Base-by-base conservation (phyloP, 495 filamentous ascomycete genomes). In the Umbilicaria muhlenbergii region DNA sequence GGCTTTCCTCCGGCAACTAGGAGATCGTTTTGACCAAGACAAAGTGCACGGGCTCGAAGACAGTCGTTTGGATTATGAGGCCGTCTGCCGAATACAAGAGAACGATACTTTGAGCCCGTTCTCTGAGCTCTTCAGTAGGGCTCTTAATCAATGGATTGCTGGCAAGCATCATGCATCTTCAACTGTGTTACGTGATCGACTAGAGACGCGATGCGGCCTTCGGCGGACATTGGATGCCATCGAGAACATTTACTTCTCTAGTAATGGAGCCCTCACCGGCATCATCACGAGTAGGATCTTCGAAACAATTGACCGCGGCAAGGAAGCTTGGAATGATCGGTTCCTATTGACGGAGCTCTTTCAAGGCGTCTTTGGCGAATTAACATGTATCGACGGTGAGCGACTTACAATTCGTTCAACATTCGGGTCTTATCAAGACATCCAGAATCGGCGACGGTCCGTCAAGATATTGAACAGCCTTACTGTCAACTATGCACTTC, bases 341-440 rank as follows among this genome's bases (percentile, higher is more conserved):
- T 92, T 86, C 54, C 66, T 81, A 4, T 65, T 94, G 31, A 93
- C 83, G 3, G 86, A 91, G 51, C 59, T 89, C 7, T 75, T 79
- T 4, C 83, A 83, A 43, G 73, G 71, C 32, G 73, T 79, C 4
- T 86, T 86, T 54, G 68, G 69, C 33, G 47, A 53, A 1, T 46
- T 68, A 10, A 42, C 53, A 2, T 59, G 60, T 16, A 61, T 83
- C 4, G 74, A 85, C 36, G 50, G 64, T 1, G 70, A 79, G 36
- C 70, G 73, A 12, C 57, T 95, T 13, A 60, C 66, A 1, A 65
- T 83, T 24, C 64, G 71, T 31, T 60, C 67, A 4, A 42, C 44
- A 28, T 50, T 45, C 36, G 50, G 48, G 39, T 34, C 49, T 15
- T 35, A 32, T 6, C 31, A 36, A 13, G 33, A 57, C 17, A 32